phyloP scores from a whole-genome alignment of 257 asterid species.

The Fraxinus excelsior region DNA sequence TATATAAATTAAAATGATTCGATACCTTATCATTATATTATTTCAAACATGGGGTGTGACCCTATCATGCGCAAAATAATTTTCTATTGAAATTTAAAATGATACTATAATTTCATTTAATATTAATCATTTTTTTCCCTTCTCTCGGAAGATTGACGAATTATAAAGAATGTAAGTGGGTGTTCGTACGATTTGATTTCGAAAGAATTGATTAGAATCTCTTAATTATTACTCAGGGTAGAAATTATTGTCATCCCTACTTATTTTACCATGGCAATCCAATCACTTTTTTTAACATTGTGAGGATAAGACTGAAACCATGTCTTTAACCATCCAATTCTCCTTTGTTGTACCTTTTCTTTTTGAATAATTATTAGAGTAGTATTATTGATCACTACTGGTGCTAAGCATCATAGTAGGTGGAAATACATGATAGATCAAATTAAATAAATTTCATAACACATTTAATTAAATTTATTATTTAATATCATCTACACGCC shows the following conservation, averaged over 20 bases:
- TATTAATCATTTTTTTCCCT: not conserved
- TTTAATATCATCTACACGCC: no score
- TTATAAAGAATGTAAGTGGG: conserved; percentile 8
- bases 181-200: conserved; percentile 15
- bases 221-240: not conserved
- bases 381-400: no score
- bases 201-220: not conserved
- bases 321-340: not conserved
- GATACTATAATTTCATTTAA: no score
- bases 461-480: no score
- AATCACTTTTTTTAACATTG: not conserved
- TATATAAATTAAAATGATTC: no score
- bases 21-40: no score
- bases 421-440: no score
- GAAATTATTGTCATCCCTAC: conserved; percentile 26
- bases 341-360: not conserved
- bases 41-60: no score
- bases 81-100: no score
- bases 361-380: not conserved
- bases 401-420: no score
- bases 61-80: conserved; percentile 3
- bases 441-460: no score
- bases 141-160: not conserved
- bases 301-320: conserved; percentile 2
- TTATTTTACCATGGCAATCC: conserved; percentile 21